Conservation (phyloP, 148 eudicot genomes). For the Pouteria glomerata region DNA sequence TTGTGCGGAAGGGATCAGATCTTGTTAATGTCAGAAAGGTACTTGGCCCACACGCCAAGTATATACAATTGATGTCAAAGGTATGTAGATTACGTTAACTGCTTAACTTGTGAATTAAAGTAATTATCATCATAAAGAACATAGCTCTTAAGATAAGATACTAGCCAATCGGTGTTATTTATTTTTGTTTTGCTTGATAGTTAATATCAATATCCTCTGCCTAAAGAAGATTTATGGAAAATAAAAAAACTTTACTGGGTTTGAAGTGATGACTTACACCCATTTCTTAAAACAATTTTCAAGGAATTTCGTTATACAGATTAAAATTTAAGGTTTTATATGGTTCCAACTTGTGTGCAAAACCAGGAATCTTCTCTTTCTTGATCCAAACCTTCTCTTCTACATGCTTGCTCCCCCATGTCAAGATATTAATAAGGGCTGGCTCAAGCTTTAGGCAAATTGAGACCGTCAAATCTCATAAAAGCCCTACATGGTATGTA, state of each 20-base stretch:
- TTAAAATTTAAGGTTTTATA: background rate
- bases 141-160: background rate
- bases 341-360: too few species aligned
- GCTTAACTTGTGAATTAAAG: background rate
- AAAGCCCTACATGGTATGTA: too few species aligned
- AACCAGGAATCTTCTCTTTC: too few species aligned
- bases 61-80: slow-evolving; percentile 65
- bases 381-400: too few species aligned
- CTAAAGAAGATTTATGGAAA: background rate
- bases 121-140: background rate
- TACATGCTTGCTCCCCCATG: too few species aligned
- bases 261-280: background rate
- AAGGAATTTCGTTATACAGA: background rate
- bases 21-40: slow-evolving; percentile 64
- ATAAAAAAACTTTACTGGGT: background rate
- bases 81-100: slow-evolving; percentile 16
- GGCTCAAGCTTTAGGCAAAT: too few species aligned
- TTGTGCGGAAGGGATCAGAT: slow-evolving; percentile 72
- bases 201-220: background rate
- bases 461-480: too few species aligned
- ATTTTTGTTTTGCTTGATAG: background rate
- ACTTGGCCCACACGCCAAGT: slow-evolving; percentile 55
- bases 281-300: background rate
- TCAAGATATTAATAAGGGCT: too few species aligned
- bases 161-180: background rate